Conservation (phyloP, 495 filamentous ascomycete species). For the Zalerion maritima region DNA sequence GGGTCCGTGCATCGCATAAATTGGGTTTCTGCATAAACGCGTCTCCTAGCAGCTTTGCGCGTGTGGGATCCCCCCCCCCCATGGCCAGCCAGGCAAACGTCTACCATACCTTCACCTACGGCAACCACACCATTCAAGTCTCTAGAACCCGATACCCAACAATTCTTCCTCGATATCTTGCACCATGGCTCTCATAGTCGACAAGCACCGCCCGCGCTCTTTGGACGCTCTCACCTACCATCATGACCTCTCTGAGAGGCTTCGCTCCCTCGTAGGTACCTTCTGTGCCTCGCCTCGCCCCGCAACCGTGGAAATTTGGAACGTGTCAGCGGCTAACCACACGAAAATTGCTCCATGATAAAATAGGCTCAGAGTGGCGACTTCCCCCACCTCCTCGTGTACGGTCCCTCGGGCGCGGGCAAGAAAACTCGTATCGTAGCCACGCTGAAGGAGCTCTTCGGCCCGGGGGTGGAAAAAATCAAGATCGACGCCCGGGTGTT, state of each 20-base stretch:
- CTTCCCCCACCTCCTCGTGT: slow-evolving; percentile 92
- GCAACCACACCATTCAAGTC: no score
- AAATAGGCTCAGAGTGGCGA: slow-evolving; percentile 83
- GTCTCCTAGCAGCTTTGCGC: no score
- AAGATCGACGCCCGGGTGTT: slow-evolving; percentile 94
- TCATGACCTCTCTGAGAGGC: slow-evolving; percentile 69
- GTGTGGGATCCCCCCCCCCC: no score
- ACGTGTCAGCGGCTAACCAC: no score
- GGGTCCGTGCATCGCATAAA: no score
- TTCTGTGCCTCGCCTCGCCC: slow-evolving; percentile 1
- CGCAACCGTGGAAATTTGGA: no score
- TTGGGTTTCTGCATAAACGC: no score
- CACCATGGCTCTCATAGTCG: slow-evolving; percentile 63
- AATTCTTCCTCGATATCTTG: no score
- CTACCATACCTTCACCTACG: no score
- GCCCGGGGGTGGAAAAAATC: slow-evolving; percentile 89
- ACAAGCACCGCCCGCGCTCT: slow-evolving; percentile 82
- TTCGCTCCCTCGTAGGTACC: slow-evolving; percentile 67
- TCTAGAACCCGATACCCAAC: no score
- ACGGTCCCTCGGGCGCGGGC: slow-evolving; percentile 88
- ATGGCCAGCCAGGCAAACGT: no score
- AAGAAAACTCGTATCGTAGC: slow-evolving; percentile 96
- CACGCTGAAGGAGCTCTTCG: slow-evolving; percentile 82
- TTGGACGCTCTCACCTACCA: slow-evolving; percentile 84
- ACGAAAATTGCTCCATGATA: slow-evolving; percentile 1